These are phyloP conservation scores for Pythium guiyangense DNA, from an alignment of 352 stramenopile species.

Conservation along the genomic window DNA sequence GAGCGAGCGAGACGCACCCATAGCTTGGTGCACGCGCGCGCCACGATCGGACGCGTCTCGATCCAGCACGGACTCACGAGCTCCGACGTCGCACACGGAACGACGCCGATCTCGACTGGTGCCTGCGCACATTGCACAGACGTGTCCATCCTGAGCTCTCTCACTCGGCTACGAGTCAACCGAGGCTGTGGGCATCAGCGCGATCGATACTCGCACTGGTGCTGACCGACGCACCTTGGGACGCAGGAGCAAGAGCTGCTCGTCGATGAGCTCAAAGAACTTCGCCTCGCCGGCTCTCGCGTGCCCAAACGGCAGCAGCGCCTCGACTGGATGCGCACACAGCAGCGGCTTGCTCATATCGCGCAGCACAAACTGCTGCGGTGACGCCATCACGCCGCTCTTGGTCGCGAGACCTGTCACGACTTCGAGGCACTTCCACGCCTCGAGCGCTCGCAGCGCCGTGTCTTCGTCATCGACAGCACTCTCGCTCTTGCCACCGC, in stretches of 20 bases:
- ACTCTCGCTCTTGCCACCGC: background rate
- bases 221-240: slow-evolving; percentile 40
- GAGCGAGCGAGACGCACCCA: slow-evolving; percentile 28
- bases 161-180: background rate
- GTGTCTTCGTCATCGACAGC: slow-evolving; percentile 14
- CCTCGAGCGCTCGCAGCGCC: slow-evolving; percentile 46
- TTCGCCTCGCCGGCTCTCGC: slow-evolving; percentile 49
- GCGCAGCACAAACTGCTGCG: slow-evolving; percentile 36
- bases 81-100: slow-evolving; percentile 43
- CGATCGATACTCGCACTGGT: background rate
- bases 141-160: background rate
- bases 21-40: slow-evolving; percentile 58
- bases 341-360: slow-evolving; percentile 33
- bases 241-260: slow-evolving; percentile 42
- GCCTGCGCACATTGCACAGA: too few species aligned
- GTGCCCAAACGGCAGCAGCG: slow-evolving; percentile 58
- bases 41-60: slow-evolving; percentile 48
- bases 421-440: slow-evolving; percentile 68
- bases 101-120: slow-evolving; percentile 61
- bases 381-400: slow-evolving; percentile 27
- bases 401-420: slow-evolving; percentile 28
- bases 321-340: slow-evolving; percentile 49
- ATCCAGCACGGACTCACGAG: slow-evolving; percentile 67
- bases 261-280: slow-evolving; percentile 62
- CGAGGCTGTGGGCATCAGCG: background rate